phyloP scores from a whole-genome alignment of 1,284 basidiomycete species.

The Ganoderma lingzhi region DNA sequence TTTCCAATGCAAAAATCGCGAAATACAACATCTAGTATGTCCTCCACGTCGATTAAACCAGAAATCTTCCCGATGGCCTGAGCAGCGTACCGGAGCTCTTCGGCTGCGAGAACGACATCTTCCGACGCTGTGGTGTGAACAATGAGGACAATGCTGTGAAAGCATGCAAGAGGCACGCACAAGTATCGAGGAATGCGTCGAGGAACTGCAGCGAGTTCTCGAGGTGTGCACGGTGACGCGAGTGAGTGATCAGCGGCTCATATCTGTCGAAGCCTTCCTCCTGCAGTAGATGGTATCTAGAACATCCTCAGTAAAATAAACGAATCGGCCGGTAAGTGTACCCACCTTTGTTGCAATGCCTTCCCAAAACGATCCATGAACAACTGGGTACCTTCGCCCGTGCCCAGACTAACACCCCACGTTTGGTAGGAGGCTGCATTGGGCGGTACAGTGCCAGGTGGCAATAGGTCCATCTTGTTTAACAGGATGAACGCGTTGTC shows the following conservation, averaged over 20 bases:
- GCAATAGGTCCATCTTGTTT: slow-evolving; percentile 77
- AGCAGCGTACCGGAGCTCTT: slow-evolving; percentile 87
- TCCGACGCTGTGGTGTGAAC: slow-evolving; percentile 44
- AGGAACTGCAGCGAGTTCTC: slow-evolving; percentile 71
- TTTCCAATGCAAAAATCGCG: slow-evolving; percentile 89
- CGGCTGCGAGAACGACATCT: slow-evolving; percentile 82
- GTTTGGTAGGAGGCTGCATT: slow-evolving; percentile 28
- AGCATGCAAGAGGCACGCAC: slow-evolving; percentile 47
- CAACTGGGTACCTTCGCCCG: slow-evolving; percentile 58
- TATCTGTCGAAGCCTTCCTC: slow-evolving; percentile 40
- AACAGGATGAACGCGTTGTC: slow-evolving; percentile 68
- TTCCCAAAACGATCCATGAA: slow-evolving; percentile 68
- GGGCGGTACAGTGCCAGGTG: slow-evolving; percentile 11
- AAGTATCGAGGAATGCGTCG: slow-evolving; percentile 67
- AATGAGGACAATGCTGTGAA: slow-evolving; percentile 14
- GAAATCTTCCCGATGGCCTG: slow-evolving; percentile 83
- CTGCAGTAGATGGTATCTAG: slow-evolving; percentile 49
- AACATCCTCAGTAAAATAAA: not conserved
- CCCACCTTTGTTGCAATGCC: slow-evolving; percentile 63
- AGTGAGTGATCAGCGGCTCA: slow-evolving; percentile 78
- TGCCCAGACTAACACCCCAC: slow-evolving; percentile 74
- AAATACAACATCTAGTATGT: slow-evolving; percentile 85
- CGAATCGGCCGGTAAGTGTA: not conserved
- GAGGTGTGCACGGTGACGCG: slow-evolving; percentile 81
- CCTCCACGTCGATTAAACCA: slow-evolving; percentile 78